Evolutionary conservation across 352 stramenopile species (phyloP).

Genomic region (Pythium biforme): DNA sequence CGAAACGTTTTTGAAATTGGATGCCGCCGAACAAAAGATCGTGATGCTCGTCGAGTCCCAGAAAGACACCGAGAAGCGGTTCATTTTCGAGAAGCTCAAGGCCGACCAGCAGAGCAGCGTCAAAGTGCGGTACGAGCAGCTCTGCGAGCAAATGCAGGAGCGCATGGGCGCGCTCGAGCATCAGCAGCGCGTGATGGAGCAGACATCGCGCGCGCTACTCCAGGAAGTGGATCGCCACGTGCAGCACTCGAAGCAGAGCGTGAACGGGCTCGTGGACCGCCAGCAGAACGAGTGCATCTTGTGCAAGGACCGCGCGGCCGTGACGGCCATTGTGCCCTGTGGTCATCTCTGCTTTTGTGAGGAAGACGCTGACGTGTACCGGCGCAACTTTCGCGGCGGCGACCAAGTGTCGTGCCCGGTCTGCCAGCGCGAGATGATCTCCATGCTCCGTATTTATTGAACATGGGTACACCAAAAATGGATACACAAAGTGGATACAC

Average conservation of each 20-base stretch:
- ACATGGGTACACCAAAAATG: background rate
- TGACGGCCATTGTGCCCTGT: slow-evolving; percentile 76
- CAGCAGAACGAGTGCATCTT: slow-evolving; percentile 70
- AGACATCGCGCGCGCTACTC: slow-evolving; percentile 72
- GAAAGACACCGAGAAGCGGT: slow-evolving; percentile 67
- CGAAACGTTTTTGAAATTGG: slow-evolving; percentile 51
- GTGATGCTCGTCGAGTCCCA: slow-evolving; percentile 41
- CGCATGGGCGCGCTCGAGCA: slow-evolving; percentile 62
- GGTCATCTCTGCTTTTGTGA: slow-evolving; percentile 86
- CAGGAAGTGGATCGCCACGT: slow-evolving; percentile 74
- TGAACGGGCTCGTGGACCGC: slow-evolving; percentile 50
- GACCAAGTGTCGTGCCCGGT: slow-evolving; percentile 60
- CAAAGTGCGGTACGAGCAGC: slow-evolving; percentile 67
- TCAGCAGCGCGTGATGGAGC: slow-evolving; percentile 77
- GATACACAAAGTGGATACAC: background rate
- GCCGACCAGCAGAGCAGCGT: slow-evolving; percentile 76
- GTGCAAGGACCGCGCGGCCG: slow-evolving; percentile 71
- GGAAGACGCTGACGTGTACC: slow-evolving; percentile 72
- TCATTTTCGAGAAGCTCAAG: slow-evolving; percentile 67
- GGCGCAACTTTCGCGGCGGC: slow-evolving; percentile 35
- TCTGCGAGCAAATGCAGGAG: slow-evolving; percentile 74
- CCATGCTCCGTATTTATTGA: slow-evolving; percentile 78
- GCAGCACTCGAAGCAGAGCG: slow-evolving; percentile 57
- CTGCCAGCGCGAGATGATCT: slow-evolving; percentile 81
- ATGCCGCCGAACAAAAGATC: slow-evolving; percentile 47